These are phyloP conservation scores for Pseudopediastrum boryanum DNA, from an alignment of 139 green algal species.

Conservation along the genomic window DNA sequence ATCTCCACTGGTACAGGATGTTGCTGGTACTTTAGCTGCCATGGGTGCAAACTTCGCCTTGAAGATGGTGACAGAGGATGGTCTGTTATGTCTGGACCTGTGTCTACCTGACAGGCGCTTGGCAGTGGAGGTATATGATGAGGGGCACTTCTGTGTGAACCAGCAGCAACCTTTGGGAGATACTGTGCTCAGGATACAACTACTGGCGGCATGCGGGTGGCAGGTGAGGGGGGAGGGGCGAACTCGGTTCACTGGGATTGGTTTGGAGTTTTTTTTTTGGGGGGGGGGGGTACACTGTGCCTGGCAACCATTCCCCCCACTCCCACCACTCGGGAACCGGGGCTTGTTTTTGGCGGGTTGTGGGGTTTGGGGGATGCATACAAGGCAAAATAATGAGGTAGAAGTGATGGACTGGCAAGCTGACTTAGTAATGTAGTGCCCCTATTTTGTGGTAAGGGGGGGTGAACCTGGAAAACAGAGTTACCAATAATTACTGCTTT, in stretches of 20 bases:
- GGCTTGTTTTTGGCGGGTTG: not conserved
- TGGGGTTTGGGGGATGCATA: not conserved
- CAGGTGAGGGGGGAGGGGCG: constrained; percentile 18
- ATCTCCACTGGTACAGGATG: not conserved
- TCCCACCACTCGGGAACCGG: not conserved
- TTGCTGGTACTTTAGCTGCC: not conserved
- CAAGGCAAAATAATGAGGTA: not conserved
- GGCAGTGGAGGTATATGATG: constrained; percentile 28
- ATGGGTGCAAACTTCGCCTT: not conserved
- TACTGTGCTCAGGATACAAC: constrained; percentile 35
- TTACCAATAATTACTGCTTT: not conserved
- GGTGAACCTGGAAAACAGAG: not conserved
- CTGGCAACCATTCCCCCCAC: not conserved
- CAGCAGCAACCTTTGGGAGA: constrained; percentile 38
- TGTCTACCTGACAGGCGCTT: constrained; percentile 29
- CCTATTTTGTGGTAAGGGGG: no score
- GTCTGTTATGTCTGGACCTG: constrained; percentile 10
- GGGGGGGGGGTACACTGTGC: not conserved
- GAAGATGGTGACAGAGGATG: constrained; percentile 19
- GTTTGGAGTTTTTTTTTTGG: no score
- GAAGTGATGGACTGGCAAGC: not conserved
- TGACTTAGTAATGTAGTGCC: not conserved
- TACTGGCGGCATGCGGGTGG: constrained; percentile 30
- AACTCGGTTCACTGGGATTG: no score
- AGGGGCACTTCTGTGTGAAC: constrained; percentile 25